Evolutionary conservation across 2,329 filamentous ascomycete genomes (phyloP), one percentile per base, ranked within the genome.

Genomic region (Cytospora piceae): DNA sequence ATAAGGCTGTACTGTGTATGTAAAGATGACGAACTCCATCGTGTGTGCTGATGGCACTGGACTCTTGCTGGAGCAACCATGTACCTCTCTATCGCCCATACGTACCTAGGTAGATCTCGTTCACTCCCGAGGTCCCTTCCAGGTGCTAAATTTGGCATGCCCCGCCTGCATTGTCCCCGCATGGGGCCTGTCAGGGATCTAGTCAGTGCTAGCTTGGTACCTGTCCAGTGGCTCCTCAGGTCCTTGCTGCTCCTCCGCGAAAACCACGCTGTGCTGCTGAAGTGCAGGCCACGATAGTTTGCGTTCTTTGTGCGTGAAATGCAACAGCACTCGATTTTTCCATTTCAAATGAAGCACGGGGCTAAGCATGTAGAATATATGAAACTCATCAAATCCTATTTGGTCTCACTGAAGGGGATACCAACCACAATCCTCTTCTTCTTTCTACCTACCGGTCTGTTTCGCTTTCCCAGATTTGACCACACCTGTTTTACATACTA

Each of bases 221-320:
- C 39, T 42, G 39, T n/a, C 17, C 39, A n/a, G 39, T n/a, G 8
- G 39, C 39, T 15, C 39, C 6, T 39, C 6, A 34, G 8, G 32
- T 37, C 17, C 17, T 12, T 42, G 39, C 39, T 15, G 9, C 20
- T 42, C 49, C 62, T 39, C 63, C 66, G 66, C 63, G 17, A 67
- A 67, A 67, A 67, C 66, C 58, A 67, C 66, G 66, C 66, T 61
- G 54, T 39, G 20, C 56, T 60, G 56, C 52, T 31, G 54, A 56
- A 64, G 46, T 29, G 34, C 56, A 37, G 27, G 58, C 58, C 52
- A 31, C 9, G 29, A 42, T 51, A 39, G 5, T 24, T 57, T 67
- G 66, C 66, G 66, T 15, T 49, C 55, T 65, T 65, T 67, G 66
- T 67, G 66, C 66, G 66, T 61, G 52, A 64, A 67, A 55, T 24